Conservation (phyloP, 2,329 filamentous ascomycete species). For the Fusarium sp. region DNA sequence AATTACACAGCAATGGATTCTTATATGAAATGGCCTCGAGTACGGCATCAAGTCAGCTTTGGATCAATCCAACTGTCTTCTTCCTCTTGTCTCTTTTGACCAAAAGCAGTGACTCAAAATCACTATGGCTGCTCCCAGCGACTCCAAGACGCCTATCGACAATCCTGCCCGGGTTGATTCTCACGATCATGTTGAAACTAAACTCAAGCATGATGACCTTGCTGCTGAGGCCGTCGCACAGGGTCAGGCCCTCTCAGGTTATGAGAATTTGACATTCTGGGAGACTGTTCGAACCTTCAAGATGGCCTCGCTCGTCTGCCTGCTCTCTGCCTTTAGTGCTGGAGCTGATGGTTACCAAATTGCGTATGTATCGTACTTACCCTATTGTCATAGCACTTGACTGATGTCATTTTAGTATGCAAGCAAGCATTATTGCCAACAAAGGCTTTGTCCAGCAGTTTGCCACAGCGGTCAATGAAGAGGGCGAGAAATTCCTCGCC, state of each 20-base stretch:
- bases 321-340: not conserved
- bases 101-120: not conserved
- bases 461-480: constrained; percentile 20
- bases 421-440: constrained; percentile 33
- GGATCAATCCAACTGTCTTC: not conserved
- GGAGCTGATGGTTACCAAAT: constrained; percentile 5
- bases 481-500: constrained; percentile 47
- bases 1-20: not conserved
- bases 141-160: not conserved
- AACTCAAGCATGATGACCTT: not conserved
- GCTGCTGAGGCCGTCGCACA: not conserved
- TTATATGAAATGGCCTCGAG: not conserved
- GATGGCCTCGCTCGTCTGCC: not conserved
- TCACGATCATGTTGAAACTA: not conserved
- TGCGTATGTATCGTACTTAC: not conserved
- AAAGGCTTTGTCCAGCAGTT: constrained; percentile 27
- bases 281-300: constrained; percentile 2
- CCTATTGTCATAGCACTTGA: not conserved
- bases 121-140: not conserved
- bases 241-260: not conserved
- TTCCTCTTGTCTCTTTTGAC: not conserved
- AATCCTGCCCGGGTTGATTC: not conserved
- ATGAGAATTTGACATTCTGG: constrained; percentile 1
- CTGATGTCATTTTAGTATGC: constrained; percentile 11
- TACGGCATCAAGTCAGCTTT: not conserved